Evolutionary conservation across 352 stramenopile genomes (phyloP).

Genomic region (Peronosclerospora sorghi): DNA sequence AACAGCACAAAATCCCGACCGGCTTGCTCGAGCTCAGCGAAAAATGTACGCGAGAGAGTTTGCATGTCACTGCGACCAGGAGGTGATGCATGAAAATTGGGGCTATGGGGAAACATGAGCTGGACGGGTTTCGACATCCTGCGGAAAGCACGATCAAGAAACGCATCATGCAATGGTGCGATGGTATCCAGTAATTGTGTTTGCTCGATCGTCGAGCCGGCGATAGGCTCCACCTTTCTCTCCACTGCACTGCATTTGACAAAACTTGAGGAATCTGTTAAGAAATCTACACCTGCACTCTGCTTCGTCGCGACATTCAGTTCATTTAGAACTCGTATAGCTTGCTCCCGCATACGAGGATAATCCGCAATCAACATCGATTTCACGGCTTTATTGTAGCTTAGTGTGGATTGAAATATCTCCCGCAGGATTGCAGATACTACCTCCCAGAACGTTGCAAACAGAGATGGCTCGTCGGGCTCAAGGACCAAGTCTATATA

Average conservation of each 20-base stretch:
- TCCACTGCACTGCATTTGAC: neutral
- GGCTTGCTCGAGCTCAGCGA: slow-evolving; percentile 53
- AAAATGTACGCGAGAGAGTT: slow-evolving; percentile 64
- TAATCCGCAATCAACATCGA: slow-evolving; percentile 67
- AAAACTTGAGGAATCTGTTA: slow-evolving; percentile 5
- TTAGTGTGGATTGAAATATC: slow-evolving; percentile 47
- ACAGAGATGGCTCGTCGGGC: slow-evolving; percentile 65
- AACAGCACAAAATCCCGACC: slow-evolving; percentile 48
- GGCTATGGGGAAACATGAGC: slow-evolving; percentile 82
- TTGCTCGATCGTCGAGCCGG: slow-evolving; percentile 25
- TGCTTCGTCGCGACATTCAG: slow-evolving; percentile 43
- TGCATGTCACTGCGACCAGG: slow-evolving; percentile 77
- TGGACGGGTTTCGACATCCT: slow-evolving; percentile 67
- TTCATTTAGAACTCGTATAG: slow-evolving; percentile 48
- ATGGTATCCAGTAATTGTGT: slow-evolving; percentile 70
- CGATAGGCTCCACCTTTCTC: slow-evolving; percentile 26
- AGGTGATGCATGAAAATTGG: slow-evolving; percentile 72
- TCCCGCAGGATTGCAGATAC: slow-evolving; percentile 67
- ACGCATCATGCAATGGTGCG: slow-evolving; percentile 50
- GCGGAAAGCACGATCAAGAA: slow-evolving; percentile 49
- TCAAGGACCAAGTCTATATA: slow-evolving; percentile 68
- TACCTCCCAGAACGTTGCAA: slow-evolving; percentile 81
- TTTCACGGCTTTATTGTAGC: slow-evolving; percentile 48
- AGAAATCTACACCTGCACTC: slow-evolving; percentile 16
- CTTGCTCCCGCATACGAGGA: slow-evolving; percentile 69